phyloP scores from a whole-genome alignment of 2,329 filamentous ascomycete genomes.

The Talaromyces islandicus region DNA sequence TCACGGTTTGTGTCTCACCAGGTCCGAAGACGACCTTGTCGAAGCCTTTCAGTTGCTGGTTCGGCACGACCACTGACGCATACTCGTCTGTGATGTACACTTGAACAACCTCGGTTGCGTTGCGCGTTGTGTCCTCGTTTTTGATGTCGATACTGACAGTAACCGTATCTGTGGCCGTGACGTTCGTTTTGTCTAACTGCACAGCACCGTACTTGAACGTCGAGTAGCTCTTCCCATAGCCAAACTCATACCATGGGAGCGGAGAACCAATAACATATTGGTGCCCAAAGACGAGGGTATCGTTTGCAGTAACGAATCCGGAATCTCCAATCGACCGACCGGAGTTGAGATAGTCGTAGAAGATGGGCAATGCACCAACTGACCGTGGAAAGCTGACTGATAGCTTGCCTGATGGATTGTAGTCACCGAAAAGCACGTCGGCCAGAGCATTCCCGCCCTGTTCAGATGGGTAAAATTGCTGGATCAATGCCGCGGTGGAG shows the following conservation, averaged over 20 bases:
- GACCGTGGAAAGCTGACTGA: conserved; percentile 62
- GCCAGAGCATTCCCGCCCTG: conserved; percentile 62
- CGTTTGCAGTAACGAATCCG: conserved; percentile 49
- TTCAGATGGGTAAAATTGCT: conserved; percentile 70
- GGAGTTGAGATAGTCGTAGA: conserved; percentile 68
- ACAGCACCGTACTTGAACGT: conserved; percentile 50
- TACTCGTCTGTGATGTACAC: conserved; percentile 61
- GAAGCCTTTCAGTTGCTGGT: conserved; percentile 61
- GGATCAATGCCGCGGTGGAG: conserved; percentile 59
- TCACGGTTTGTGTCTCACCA: conserved; percentile 51
- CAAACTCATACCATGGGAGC: conserved; percentile 58
- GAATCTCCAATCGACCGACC: conserved; percentile 50
- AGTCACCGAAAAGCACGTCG: conserved; percentile 59
- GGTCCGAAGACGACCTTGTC: conserved; percentile 58
- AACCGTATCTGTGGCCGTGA: conserved; percentile 50
- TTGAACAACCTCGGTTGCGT: conserved; percentile 63
- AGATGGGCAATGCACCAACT: conserved; percentile 61
- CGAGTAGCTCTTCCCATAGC: conserved; percentile 61
- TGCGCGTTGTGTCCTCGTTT: conserved; percentile 48
- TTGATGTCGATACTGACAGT: conserved; percentile 57
- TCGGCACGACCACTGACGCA: conserved; percentile 58
- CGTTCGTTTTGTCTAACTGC: conserved; percentile 32
- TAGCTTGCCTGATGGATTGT: conserved; percentile 61
- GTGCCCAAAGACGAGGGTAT: conserved; percentile 58
- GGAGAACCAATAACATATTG: conserved; percentile 60